Percentiles rank a stretch among this genome's conserved stretches.
phyloP scores from a whole-genome alignment of 2,329 filamentous ascomycete species.

The Neopestalotiopsis sp. region DNA sequence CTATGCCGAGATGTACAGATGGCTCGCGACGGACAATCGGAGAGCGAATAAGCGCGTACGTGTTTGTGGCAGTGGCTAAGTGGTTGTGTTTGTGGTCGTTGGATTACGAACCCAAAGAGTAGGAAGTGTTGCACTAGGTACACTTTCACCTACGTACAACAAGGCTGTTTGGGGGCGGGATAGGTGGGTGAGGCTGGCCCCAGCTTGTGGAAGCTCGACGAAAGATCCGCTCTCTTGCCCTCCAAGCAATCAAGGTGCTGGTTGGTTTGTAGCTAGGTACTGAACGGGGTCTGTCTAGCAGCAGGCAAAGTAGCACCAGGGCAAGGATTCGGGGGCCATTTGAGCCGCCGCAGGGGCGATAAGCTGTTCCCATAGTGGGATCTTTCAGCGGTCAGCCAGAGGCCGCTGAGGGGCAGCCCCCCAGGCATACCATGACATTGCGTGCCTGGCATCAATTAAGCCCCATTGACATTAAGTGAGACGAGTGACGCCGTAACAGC shows the following conservation, averaged over 20 bases:
- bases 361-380: background rate
- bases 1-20: background rate
- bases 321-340: background rate
- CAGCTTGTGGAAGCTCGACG: conserved; percentile 10
- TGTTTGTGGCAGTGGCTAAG: background rate
- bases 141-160: background rate
- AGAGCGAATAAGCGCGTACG: background rate
- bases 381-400: background rate
- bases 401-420: background rate
- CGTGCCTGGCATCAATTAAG: background rate
- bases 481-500: background rate
- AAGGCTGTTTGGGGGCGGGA: background rate
- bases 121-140: background rate
- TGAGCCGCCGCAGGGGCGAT: background rate
- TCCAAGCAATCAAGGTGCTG: background rate
- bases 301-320: background rate
- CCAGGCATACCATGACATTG: background rate
- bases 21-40: background rate
- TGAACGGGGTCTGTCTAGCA: background rate
- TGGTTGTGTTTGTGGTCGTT: background rate
- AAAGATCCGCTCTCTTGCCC: background rate
- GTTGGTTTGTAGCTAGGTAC: background rate
- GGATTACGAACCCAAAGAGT: conserved; percentile 7
- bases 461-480: background rate
- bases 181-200: background rate